Evolutionary conservation across 768 basidiomycete species (phyloP).

Genomic region (Naganishia randhawae): DNA sequence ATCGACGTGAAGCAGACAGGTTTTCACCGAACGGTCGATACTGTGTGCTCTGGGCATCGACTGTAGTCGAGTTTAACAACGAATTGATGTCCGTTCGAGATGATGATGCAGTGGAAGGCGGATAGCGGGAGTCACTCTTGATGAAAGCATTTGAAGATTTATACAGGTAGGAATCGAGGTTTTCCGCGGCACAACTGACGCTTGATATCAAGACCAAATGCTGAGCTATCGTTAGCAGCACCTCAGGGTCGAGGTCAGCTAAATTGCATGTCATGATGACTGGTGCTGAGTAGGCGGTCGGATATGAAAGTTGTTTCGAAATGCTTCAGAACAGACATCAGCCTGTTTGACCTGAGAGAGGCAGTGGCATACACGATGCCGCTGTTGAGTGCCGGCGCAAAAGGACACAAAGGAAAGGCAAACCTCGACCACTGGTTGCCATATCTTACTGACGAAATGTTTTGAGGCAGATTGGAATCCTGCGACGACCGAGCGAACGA

Average conservation of each 20-base stretch:
- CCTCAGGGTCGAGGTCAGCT: constrained; percentile 5
- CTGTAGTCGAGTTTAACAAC: neutral
- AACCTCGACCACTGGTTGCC: neutral
- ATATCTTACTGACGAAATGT: too few species aligned
- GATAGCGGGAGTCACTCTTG: neutral
- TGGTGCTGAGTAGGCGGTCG: neutral
- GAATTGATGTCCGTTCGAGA: constrained; percentile 13
- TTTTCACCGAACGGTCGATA: neutral
- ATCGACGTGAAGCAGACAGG: neutral
- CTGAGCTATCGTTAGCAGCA: constrained; percentile 4
- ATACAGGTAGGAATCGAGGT: neutral
- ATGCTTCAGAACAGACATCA: neutral
- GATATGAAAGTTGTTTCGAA: neutral
- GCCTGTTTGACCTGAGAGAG: neutral
- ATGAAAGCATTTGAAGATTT: too few species aligned
- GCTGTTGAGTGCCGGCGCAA: neutral
- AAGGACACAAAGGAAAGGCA: neutral
- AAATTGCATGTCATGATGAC: constrained; percentile 2
- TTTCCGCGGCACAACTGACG: neutral
- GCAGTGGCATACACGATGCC: neutral
- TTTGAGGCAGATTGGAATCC: too few species aligned
- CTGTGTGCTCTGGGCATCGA: neutral
- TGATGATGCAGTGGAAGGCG: neutral
- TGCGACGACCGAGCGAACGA: too few species aligned
- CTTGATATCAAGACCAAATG: constrained; percentile 11